Conservation (phyloP, 169 alveolate genomes). For the Babesia gibsoni region DNA sequence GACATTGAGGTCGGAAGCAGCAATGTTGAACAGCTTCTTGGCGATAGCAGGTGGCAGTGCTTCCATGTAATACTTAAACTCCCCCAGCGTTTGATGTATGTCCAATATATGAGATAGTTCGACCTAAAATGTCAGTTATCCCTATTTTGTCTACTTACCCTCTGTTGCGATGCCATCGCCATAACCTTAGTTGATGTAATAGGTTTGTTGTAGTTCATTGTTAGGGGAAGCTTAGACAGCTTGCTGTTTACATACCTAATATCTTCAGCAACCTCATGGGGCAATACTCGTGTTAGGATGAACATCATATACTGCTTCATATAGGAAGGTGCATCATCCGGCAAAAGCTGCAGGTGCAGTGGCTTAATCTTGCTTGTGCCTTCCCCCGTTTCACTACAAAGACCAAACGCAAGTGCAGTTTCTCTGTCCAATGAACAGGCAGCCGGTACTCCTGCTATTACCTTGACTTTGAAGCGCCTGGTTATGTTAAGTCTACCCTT, state of each 20-base stretch:
- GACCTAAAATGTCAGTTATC: background rate
- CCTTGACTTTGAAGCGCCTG: background rate
- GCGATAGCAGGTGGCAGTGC: conserved; percentile 3
- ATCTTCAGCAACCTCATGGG: background rate
- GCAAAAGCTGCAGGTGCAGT: conserved; percentile 23
- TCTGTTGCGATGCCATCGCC: background rate
- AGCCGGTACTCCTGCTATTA: too few relatives aligned
- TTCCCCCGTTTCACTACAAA: background rate
- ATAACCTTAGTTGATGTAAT: background rate
- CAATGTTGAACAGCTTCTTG: background rate
- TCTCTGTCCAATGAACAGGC: conserved; percentile 3
- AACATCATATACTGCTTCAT: conserved; percentile 24
- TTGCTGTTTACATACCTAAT: conserved; percentile 13
- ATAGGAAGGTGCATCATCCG: conserved; percentile 15
- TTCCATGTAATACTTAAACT: conserved; percentile 9
- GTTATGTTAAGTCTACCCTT: conserved; percentile 1
- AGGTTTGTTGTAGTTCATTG: conserved; percentile 8
- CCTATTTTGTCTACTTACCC: background rate
- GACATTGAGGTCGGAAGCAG: conserved; percentile 1
- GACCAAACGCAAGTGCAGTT: conserved; percentile 20
- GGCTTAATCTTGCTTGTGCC: background rate
- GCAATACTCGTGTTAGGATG: background rate
- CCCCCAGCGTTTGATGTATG: conserved; percentile 4
- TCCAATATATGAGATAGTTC: background rate
- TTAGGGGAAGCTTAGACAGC: background rate